These are phyloP conservation scores for Huntiella savannae DNA, from an alignment of 2,329 filamentous ascomycete species.

Conservation along the genomic window DNA sequence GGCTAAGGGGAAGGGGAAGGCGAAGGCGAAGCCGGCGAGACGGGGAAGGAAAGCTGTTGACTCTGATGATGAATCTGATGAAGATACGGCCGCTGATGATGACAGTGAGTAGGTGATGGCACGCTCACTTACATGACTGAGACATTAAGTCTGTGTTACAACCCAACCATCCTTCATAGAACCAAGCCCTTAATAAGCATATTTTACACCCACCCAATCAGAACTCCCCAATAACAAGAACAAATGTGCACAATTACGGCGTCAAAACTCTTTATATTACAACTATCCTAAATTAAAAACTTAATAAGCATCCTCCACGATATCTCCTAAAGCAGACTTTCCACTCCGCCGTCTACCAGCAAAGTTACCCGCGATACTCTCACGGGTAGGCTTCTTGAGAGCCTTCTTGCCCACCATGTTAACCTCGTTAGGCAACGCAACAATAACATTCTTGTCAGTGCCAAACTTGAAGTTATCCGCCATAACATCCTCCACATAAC, in stretches of 20 bases:
- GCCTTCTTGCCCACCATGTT: constrained; percentile 86
- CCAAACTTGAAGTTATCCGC: constrained; percentile 98
- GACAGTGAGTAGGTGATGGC: neutral
- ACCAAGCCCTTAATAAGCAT: no score
- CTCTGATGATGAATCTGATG: neutral
- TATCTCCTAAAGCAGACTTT: constrained; percentile 61
- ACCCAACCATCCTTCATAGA: no score
- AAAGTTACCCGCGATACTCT: constrained; percentile 63
- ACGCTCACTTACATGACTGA: no score
- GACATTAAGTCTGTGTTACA: no score
- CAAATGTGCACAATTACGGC: no score
- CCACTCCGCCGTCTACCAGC: constrained; percentile 33
- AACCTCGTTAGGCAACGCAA: constrained; percentile 89
- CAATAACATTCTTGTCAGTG: constrained; percentile 93
- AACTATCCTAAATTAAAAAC: neutral
- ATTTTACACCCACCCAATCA: no score
- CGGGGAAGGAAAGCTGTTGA: neutral
- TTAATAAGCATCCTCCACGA: constrained; percentile 56
- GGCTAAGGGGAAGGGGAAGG: neutral
- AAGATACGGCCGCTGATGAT: constrained; percentile 1
- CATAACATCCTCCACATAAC: constrained; percentile 87
- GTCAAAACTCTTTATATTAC: neutral
- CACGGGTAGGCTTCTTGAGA: constrained; percentile 71
- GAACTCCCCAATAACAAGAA: no score
- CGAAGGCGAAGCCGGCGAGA: neutral